Conservation (phyloP, 2,329 filamentous ascomycete genomes). For the Raffaelea deltoideospora region DNA sequence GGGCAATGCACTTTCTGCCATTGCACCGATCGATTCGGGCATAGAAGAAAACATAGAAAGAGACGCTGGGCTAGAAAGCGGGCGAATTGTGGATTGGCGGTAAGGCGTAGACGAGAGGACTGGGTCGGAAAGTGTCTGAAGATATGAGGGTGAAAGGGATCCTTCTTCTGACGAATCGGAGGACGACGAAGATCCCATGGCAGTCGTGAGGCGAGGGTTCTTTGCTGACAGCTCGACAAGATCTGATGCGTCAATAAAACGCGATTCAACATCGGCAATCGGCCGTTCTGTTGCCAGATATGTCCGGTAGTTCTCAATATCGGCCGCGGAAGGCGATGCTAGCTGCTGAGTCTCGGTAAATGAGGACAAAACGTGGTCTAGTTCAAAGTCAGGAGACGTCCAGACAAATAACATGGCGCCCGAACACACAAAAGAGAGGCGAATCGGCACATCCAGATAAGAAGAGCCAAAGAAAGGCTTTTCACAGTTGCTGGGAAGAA, state of each 20-base stretch:
- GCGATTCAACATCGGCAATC: slow-evolving; percentile 40
- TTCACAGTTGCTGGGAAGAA: background rate
- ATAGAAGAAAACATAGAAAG: no score
- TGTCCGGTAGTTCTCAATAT: slow-evolving; percentile 31
- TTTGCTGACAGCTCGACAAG: no score
- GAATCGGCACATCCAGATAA: background rate
- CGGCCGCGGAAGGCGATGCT: slow-evolving; percentile 26
- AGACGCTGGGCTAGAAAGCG: no score
- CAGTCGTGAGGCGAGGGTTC: no score
- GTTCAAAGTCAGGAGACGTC: background rate
- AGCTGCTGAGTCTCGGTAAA: slow-evolving; percentile 38
- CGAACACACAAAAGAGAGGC: background rate
- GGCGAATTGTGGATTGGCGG: no score
- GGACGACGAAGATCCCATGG: no score
- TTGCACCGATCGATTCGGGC: no score
- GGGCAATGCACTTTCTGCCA: no score
- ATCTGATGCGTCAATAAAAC: slow-evolving; percentile 50
- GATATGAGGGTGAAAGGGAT: no score
- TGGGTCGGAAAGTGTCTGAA: no score
- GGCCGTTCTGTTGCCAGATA: slow-evolving; percentile 39
- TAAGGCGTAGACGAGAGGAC: no score
- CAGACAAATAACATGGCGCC: background rate
- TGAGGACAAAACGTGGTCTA: slow-evolving; percentile 44
- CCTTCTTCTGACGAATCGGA: no score
- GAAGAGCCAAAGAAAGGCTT: background rate